Percentiles rank a stretch among this genome's conserved stretches.
Conservation (phyloP, 768 basidiomycete species). For the Amanita phalloides region DNA sequence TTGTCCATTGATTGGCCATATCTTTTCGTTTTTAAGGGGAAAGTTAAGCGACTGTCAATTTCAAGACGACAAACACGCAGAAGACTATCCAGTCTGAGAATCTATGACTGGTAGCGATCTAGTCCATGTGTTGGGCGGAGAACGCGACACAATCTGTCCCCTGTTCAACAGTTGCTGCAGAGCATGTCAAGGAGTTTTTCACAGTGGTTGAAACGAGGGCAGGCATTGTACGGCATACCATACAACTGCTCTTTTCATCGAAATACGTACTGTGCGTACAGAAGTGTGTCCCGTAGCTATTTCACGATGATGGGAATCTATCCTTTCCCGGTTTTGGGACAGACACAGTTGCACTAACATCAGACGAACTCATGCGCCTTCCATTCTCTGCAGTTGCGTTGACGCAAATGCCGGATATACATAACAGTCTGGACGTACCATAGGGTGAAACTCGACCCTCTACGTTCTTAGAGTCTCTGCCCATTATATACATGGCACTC, state of each 20-base stretch:
- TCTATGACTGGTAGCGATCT: neutral
- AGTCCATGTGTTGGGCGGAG: neutral
- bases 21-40: neutral
- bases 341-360: constrained; percentile 27
- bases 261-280: neutral
- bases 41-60: neutral
- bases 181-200: neutral
- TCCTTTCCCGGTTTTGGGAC: constrained; percentile 21
- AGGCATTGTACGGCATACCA: neutral
- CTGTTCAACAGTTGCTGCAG: neutral
- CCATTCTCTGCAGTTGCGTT: constrained; percentile 11
- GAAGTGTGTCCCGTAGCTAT: neutral
- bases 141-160: neutral
- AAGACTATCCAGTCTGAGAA: neutral
- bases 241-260: neutral
- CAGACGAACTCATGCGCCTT: constrained; percentile 25
- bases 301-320: constrained; percentile 10
- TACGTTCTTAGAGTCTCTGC: constrained; percentile 20
- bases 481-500: constrained; percentile 21
- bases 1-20: neutral
- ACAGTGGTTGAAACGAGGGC: neutral
- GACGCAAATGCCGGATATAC: neutral
- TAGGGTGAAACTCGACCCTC: constrained; percentile 23
- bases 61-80: neutral
- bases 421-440: constrained; percentile 12